phyloP scores from a whole-genome alignment of 306 rosid species.

The Arachis stenosperma region DNA sequence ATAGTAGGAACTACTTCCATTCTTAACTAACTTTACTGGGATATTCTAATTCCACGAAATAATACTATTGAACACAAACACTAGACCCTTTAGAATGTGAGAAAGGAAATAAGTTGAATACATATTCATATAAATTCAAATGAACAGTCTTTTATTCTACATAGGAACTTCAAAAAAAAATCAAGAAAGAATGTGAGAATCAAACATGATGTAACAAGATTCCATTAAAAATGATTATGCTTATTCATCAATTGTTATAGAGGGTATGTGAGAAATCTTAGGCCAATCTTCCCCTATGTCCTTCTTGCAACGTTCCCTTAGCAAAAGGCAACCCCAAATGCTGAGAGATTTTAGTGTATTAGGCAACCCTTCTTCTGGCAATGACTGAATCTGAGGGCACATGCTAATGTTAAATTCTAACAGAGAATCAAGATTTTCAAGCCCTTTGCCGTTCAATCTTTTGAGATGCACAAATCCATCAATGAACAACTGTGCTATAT shows the following conservation, averaged over 20 bases:
- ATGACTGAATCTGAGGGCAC: background rate
- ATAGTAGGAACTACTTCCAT: no score
- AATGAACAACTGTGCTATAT: background rate
- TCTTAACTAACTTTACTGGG: no score
- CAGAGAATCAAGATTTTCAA: background rate
- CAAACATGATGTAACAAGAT: background rate
- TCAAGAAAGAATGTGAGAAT: background rate
- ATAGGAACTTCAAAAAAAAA: background rate
- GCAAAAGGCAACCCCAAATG: background rate
- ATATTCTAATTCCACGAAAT: no score
- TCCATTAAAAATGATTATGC: background rate
- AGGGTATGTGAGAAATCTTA: background rate
- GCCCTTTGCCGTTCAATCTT: background rate
- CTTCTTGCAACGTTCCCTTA: background rate
- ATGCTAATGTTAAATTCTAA: background rate
- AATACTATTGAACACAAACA: background rate
- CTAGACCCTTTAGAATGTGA: background rate
- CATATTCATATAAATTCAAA: background rate
- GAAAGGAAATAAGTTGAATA: background rate
- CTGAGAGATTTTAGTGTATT: background rate
- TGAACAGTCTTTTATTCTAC: background rate
- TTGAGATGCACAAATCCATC: background rate
- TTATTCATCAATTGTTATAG: background rate
- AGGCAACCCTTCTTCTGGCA: slow-evolving; percentile 6
- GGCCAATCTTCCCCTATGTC: background rate